Base-by-base conservation (phyloP, 23 red algal genomes). In the Gracilaria gracilis region DNA sequence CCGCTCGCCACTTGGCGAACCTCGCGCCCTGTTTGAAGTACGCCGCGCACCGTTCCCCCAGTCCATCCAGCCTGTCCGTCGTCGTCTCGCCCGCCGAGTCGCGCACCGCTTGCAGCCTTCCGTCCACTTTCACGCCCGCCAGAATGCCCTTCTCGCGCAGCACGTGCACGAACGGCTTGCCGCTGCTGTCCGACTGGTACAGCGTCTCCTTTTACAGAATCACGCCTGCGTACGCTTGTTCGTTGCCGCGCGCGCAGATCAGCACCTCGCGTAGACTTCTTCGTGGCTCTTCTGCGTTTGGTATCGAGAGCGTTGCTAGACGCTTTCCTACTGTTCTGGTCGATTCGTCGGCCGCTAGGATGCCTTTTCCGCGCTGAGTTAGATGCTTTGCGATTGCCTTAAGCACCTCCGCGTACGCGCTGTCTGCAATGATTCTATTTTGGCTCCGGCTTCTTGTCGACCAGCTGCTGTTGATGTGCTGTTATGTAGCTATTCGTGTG, bases 141-240 rank as follows among this genome's bases (percentile, higher is more conserved):
- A 99, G 50, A 27, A 99, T 88, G 62, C 82, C 78, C 35, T 83
- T 83, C 19, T 75, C 72, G 11, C 59, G 40, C 29, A 99, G 87
- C 17, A 86, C 40, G 3, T 79, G 81, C 14, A 80, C 38, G 51
- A 99, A 95, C 7, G 55, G 34, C 29, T 51, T 55, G 8, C 94
- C 93, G 40, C 69, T 61, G 58, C 72, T 53, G 80, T 35, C 64
- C 15, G 39, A 35, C 80, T 98, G 95, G 88, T 94, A 94, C 23
- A 99, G 32, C 0, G 97, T 96, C 80, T 99, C 97, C n/a, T 93
- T 73, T 40, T 92, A 95, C 34, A 95, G 90, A 54, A 99, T 99
- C 9, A 92, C 86, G 0, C 93, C 97, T 12, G 93, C 94, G 49
- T 96, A 73, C 65, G 82, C 84, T 4, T 86, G 61, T 39, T 91